Evolutionary conservation across 2,329 filamentous ascomycete species (phyloP), one percentile per base, ranked within the genome.

Genomic region (Chrysoporthe puriensis): DNA sequence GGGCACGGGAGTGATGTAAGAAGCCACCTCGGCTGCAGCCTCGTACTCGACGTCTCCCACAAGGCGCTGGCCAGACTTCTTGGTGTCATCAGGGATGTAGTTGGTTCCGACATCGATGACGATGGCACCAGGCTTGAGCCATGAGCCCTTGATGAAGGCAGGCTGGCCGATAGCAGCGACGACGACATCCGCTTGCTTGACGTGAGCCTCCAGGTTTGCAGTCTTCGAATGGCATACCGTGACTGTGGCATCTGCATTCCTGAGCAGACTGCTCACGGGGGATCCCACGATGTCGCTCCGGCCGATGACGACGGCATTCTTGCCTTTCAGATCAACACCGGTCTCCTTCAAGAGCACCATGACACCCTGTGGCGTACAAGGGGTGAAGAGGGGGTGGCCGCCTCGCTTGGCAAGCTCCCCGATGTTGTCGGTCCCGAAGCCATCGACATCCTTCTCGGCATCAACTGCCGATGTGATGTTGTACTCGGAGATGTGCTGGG

Each of bases 81-180:
- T 97, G 70, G 91, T 90, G 48, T 89, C 84, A 77, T 99, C 96
- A 6, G 92, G 88, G 67, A 98, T 90, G 83, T 94, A 97, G 84
- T 99, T 99, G 72, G 94, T 99, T 70, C 96, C 96, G 21, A 99
- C 96, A 76, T 99, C 96, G 75, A 99, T 97, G 52, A 99, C 94
- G 6, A 99, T 91, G n/a, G 88, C 93, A 46, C 94, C 96, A 21
- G 91, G 89, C 85, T 98, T 99, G 72, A 99, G 79, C 94, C 94
- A 98, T 70, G 97, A 93, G 72, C 94, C 96, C 81, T 96, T 95
- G 76, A 99, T 90, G 74, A 97, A 97, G 67, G 88, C 87, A 9
- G 95, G 85, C 77, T 93, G 86, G 43, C 96, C 96, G 79, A 99
- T 97, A 67, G 96, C 96, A 42, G 94, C 94, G 64, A 99, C 88